Base-by-base conservation (phyloP, 2,329 filamentous ascomycete species). In the Neofusicoccum sp. region DNA sequence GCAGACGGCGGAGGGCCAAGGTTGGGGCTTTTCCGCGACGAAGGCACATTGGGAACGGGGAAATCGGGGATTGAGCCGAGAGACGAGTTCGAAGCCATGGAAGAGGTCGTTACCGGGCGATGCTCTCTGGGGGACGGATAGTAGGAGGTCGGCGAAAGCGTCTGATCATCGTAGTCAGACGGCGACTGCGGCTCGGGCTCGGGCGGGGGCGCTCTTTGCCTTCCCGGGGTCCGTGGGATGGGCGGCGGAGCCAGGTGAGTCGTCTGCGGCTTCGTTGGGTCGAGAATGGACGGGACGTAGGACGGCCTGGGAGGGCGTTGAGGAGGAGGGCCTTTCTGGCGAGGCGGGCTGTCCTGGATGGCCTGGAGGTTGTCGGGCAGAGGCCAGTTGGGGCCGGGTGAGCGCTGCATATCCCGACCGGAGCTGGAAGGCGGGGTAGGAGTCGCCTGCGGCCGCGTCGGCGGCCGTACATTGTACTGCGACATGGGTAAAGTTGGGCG, bases 1-100 rank as follows among this genome's bases (percentile, higher is more conserved):
- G 80, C 74, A 1, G 79, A 81, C 1, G 80, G 80, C n/a, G 80
- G 80, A 28, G 80, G 80, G 3, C 80, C 80, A 37, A 83, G 70
- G 56, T 76, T 78, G 9, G 78, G 77, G 22, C 76, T 76, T 48
- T 72, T 71, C 62, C 78, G 78, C 41, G 74, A 68, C 6, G 70
- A 61, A 56, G 69, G 71, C 68, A 72, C 71, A 43, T 71, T 72
- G 6, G 77, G 72, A 47, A 76, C 67, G 6, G 78, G 76, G 48
- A 79, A 79, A 56, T 80, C 78, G 2, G 78, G 77, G 63, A 79
- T 76, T 1, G 73, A 74, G 14, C 75, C 77, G 16, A 77, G 64
- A 0, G 78, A 79, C 0, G 77, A 80, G 74, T 74, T 3, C n/a
- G 77, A 79, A 39, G 71, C 71, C 4, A 70, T 71, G 9, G 77